Evolutionary conservation across 1,139 yeast species (phyloP), one percentile per base, ranked within the genome.

Genomic region (Sugiyamaella castrensis): DNA sequence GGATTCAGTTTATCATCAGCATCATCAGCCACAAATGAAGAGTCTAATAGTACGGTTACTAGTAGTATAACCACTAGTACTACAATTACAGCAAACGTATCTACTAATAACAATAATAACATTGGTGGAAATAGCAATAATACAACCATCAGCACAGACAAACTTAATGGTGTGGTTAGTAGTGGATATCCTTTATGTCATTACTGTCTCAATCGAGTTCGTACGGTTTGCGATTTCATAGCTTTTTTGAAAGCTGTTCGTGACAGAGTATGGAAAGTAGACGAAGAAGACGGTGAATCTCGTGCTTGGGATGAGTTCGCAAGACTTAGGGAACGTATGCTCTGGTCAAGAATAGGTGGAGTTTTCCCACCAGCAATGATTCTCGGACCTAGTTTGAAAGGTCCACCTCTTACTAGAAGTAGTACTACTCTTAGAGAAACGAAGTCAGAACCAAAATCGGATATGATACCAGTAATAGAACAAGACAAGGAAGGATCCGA

Each of bases 341-440:
- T 85, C 68, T 91, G 95, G 92, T 76, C 94, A n/a, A 81, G 88
- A 56, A 67, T 84, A 29, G 98, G 98, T 1, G 72, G 68, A 8
- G 53, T 58, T 9, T 64, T 62, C 47, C 51, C 57, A 10, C 48
- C 51, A 10, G 39, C 37, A 13, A 44, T 49, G 42, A 19, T 38
- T 10, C 35, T 46, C 35, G 50, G 50, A 3, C 50, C 50, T 10
- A 37, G 38, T 15, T 35, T 46, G 13, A 40, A 28, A 37, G 15
- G 43, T 16, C 28, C 27, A 2, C 41, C 15, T 13, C 12, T 19
- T n/a, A 31, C 34, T 31, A 13, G 34, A 6, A n/a, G 34, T 13
- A 31, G 24, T 19, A 19, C 3, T n/a, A 31, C 12, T 31, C 34
- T 31, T 13, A 3, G 34, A 6, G 12, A 31, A 31, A 31, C 12